Base-by-base conservation (phyloP, 129 eudicot genomes). In the Flaveria linearis region DNA sequence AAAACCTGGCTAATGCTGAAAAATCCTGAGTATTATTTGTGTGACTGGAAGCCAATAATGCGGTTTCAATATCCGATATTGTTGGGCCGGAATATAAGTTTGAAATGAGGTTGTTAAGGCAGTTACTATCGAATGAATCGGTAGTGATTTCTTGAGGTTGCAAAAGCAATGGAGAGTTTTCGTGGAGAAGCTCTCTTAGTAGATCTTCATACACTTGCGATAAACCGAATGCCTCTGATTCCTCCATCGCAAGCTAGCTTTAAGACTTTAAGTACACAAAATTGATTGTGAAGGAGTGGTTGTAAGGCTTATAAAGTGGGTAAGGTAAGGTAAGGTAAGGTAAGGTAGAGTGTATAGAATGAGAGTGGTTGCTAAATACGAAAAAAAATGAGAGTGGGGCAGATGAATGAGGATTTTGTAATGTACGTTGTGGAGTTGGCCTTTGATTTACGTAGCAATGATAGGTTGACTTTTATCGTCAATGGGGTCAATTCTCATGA, bases 371-470 rank as follows among this genome's bases (percentile, higher is more conserved):
- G 67, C 42, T 58, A 16, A 4, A 36, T 36, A 36, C 0, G 26
- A 13, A 61, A 61, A 25, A 61, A 76, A 77, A 76, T 74, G 76
- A 85, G 87, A 85, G 92, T 87, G 90, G 96, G 86, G 88, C 58
- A 83, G 92, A 87, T 90, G 69, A 73, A 47, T 65, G 82, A 47
- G 66, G 79, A 42, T 75, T 81, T 79, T 73, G 70, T 82, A 51
- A 66, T 50, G 73, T n/a, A n/a, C n/a, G n/a, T 80, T 73, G 17
- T 74, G 69, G 61, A 36, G 52, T 42, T 72, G 69, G 69, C 61
- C 11, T 72, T 80, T 58, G 3, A 67, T 55, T 68, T 68, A 13
- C 4, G 69, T 43, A 22, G 76, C 69, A 78, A 69, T 69, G 69
- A 78, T 69, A 65, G 71, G 85, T 86, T 86, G 90, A 86, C 90